Percentiles rank a stretch among this genome's conserved stretches.
Conservation (phyloP, 2,329 filamentous ascomycete genomes). For the Westerdykella sp. region DNA sequence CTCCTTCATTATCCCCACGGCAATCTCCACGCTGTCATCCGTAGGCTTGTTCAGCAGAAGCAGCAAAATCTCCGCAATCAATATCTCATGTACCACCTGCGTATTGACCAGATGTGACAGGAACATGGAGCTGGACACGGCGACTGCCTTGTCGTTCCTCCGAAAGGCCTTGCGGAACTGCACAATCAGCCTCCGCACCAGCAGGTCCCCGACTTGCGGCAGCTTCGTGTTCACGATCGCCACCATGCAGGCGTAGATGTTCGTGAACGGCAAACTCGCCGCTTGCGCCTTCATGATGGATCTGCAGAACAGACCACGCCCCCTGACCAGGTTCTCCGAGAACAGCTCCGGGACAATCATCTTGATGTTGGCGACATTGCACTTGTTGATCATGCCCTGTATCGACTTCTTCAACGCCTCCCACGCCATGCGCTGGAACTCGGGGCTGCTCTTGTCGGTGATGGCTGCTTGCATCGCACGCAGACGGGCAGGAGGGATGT, state of each 20-base stretch:
- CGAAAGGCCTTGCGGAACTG: constrained; percentile 95
- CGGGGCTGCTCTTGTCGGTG: constrained; percentile 90
- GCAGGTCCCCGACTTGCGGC: constrained; percentile 85
- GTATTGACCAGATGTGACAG: constrained; percentile 93
- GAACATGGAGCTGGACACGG: constrained; percentile 86
- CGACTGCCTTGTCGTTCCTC: constrained; percentile 94
- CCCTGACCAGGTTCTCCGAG: constrained; percentile 85
- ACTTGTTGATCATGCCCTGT: constrained; percentile 98
- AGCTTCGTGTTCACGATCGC: constrained; percentile 97
- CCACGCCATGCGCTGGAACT: constrained; percentile 99
- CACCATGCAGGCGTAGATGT: constrained; percentile 91
- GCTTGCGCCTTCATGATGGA: constrained; percentile 99
- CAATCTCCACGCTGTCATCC: constrained; percentile 96
- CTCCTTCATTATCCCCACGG: constrained; percentile 85
- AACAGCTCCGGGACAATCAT: constrained; percentile 94
- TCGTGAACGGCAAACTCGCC: constrained; percentile 89
- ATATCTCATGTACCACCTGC: constrained; percentile 88
- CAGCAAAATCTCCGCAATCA: constrained; percentile 86
- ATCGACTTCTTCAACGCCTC: constrained; percentile 98
- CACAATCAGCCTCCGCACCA: constrained; percentile 77
- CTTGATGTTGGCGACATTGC: constrained; percentile 98
- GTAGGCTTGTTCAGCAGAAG: constrained; percentile 93
- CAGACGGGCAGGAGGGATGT: constrained; percentile 87
- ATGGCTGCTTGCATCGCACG: constrained; percentile 92
- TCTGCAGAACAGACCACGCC: constrained; percentile 85